These are phyloP conservation scores for Vitis labrusca DNA, from an alignment of 164 flowering plant genomes.

Conservation along the genomic window DNA sequence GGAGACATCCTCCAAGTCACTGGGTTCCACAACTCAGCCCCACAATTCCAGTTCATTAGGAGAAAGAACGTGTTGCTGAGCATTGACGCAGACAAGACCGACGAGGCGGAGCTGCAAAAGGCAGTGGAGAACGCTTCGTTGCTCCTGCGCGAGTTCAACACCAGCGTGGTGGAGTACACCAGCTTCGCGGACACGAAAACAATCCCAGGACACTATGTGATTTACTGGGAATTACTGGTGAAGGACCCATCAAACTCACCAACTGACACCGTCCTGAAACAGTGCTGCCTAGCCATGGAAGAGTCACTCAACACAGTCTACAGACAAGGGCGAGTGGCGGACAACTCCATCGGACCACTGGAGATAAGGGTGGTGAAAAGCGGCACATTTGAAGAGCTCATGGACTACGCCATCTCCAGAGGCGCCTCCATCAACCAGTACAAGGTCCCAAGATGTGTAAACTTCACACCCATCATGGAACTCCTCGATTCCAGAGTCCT, in stretches of 20 bases:
- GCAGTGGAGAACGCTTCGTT: conserved; percentile 53
- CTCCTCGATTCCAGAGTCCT: conserved; percentile 65
- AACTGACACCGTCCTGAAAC: conserved; percentile 30
- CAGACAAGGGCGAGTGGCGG: conserved; percentile 65
- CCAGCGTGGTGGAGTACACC: conserved; percentile 72
- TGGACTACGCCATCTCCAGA: conserved; percentile 81
- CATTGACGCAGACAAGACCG: conserved; percentile 81
- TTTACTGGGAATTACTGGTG: conserved; percentile 64
- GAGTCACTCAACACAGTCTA: conserved; percentile 75
- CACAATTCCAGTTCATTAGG: conserved; percentile 59
- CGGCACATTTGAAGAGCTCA: conserved; percentile 81
- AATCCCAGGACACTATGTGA: conserved; percentile 79
- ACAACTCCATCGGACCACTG: conserved; percentile 67
- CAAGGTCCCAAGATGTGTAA: conserved; percentile 81
- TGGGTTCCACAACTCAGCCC: conserved; percentile 67
- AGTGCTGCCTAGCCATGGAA: conserved; percentile 74
- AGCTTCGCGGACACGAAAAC: conserved; percentile 67
- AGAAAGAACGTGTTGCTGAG: conserved; percentile 70
- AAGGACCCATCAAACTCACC: conserved; percentile 38
- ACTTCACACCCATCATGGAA: conserved; percentile 63
- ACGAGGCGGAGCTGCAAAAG: conserved; percentile 69
- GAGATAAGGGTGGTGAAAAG: conserved; percentile 67
- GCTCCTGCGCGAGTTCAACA: conserved; percentile 33
- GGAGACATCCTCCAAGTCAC: conserved; percentile 71
- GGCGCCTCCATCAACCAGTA: conserved; percentile 87